Conservation (phyloP, 805 yeast genomes). For the Kazachstania africana region DNA sequence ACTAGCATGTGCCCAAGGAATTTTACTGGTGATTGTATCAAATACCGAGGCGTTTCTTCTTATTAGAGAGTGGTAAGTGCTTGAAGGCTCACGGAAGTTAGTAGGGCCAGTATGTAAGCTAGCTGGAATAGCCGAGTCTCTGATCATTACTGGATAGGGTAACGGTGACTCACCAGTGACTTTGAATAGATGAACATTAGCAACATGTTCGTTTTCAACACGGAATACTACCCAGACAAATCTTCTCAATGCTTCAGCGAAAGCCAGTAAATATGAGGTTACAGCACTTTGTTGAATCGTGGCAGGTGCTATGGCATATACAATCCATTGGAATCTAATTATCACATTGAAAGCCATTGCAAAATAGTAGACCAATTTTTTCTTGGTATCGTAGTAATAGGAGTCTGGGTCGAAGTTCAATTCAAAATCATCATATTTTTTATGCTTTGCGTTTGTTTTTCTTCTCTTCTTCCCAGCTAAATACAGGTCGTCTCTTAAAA, state of each 20-base stretch:
- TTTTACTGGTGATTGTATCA: conserved; percentile 28
- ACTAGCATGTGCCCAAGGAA: conserved; percentile 69
- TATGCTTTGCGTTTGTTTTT: conserved; percentile 25
- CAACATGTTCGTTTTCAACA: conserved; percentile 92
- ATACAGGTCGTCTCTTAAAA: conserved; percentile 63
- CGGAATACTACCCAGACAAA: conserved; percentile 86
- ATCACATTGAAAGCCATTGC: conserved; percentile 67
- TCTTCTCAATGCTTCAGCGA: conserved; percentile 73
- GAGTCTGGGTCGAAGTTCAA: too few species aligned
- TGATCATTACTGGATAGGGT: conserved; percentile 45
- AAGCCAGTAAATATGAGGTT: conserved; percentile 71
- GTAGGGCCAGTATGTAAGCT: too few species aligned
- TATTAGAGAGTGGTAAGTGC: conserved; percentile 13
- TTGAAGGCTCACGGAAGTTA: conserved; percentile 13
- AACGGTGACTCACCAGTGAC: conserved; percentile 81
- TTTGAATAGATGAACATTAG: conserved; percentile 73
- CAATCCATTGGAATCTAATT: conserved; percentile 83
- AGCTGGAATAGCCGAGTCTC: conserved; percentile 1
- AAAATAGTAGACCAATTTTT: conserved; percentile 45
- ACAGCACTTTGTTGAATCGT: conserved; percentile 82
- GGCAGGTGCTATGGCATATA: conserved; percentile 65
- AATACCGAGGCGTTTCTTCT: conserved; percentile 19
- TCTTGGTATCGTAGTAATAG: conserved; percentile 15
- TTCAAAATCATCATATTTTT: too few species aligned
- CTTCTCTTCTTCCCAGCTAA: conserved; percentile 34